Evolutionary conservation across 1,284 basidiomycete species (phyloP).

Genomic region (Trichosporon ovoides): DNA sequence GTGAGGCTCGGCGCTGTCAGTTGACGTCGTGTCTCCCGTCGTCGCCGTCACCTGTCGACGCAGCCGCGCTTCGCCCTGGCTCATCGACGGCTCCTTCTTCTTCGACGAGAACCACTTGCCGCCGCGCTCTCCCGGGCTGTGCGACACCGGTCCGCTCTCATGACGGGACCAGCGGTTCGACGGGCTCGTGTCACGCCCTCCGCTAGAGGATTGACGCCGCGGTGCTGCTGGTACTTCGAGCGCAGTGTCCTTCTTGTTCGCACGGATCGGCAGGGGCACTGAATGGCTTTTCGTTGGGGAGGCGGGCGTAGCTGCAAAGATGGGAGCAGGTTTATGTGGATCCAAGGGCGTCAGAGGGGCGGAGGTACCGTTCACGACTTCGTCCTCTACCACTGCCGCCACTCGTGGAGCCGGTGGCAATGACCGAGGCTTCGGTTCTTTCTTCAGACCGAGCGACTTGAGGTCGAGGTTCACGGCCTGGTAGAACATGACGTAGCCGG

Average conservation of each 20-base stretch:
- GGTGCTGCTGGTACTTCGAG: background rate
- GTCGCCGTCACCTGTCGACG: conserved; percentile 13
- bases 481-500: conserved; percentile 96
- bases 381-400: conserved; percentile 3
- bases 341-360: background rate
- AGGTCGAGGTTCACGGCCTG: conserved; percentile 83
- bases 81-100: conserved; percentile 9
- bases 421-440: conserved; percentile 12
- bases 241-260: background rate
- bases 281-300: conserved; percentile 1
- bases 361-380: background rate
- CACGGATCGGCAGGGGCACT: background rate
- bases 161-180: conserved; percentile 1
- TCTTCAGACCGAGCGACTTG: conserved; percentile 57
- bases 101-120: conserved; percentile 15
- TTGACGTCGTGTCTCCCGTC: conserved; percentile 6
- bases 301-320: background rate
- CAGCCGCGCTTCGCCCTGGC: background rate
- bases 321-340: background rate
- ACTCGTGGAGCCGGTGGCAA: conserved; percentile 8
- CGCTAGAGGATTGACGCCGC: background rate
- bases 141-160: background rate
- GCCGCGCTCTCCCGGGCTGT: background rate
- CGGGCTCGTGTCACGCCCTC: background rate
- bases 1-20: background rate